Percentiles rank a stretch among this genome's conserved stretches.
phyloP scores from a whole-genome alignment of 1,284 basidiomycete species.

The Exobasidium rhododendri region DNA sequence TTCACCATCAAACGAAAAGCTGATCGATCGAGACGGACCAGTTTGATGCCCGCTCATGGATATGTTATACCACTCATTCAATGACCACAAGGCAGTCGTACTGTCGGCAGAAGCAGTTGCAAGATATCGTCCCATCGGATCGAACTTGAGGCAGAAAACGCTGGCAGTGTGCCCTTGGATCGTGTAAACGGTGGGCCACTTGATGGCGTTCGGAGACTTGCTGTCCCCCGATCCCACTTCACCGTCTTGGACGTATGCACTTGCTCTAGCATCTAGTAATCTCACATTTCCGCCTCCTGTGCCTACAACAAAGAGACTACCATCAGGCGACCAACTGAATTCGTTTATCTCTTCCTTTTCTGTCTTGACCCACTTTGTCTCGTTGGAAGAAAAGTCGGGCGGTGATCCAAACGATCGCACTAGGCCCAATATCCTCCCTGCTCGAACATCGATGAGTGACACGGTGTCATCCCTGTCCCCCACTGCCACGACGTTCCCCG shows the following conservation, averaged over 20 bases:
- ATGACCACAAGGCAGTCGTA: conserved; percentile 37
- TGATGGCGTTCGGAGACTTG: background rate
- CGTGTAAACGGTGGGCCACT: conserved; percentile 24
- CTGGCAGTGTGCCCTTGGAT: conserved; percentile 36
- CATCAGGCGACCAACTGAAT: conserved; percentile 38
- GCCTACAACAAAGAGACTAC: conserved; percentile 35
- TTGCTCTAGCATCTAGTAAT: conserved; percentile 13
- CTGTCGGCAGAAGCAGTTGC: conserved; percentile 39
- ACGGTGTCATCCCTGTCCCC: conserved; percentile 48
- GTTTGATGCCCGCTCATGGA: conserved; percentile 29
- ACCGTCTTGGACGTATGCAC: background rate
- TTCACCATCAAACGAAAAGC: conserved; percentile 48
- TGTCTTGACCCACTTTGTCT: conserved; percentile 6
- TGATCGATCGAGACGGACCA: conserved; percentile 36
- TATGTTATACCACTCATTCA: conserved; percentile 23
- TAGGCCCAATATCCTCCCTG: conserved; percentile 23
- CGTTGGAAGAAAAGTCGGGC: background rate
- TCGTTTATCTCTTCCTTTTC: conserved; percentile 46
- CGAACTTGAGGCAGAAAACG: conserved; percentile 42
- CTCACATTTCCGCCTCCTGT: conserved; percentile 37
- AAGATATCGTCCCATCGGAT: conserved; percentile 28
- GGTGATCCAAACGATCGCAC: conserved; percentile 20
- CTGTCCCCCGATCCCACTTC: background rate
- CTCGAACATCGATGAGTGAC: conserved; percentile 30
- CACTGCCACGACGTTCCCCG: conserved; percentile 36